Evolutionary conservation across 768 basidiomycete genomes (phyloP).

Genomic region (Lanmaoa pseudosensibilis): DNA sequence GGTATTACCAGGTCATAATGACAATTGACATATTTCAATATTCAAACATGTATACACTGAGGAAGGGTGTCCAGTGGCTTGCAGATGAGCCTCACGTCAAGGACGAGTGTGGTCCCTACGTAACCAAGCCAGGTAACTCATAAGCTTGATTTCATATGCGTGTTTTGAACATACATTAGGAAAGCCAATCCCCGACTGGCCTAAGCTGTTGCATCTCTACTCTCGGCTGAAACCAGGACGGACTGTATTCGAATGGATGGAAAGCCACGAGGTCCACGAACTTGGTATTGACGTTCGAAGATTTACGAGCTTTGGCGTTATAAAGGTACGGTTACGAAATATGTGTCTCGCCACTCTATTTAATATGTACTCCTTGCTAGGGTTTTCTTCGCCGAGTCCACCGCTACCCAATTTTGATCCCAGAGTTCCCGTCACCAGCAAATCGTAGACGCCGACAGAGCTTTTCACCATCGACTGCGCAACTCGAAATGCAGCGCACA

Average conservation of each 20-base stretch:
- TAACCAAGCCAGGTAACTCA: slow-evolving; percentile 65
- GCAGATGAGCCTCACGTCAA: slow-evolving; percentile 82
- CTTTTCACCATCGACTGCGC: slow-evolving; percentile 24
- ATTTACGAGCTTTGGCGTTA: slow-evolving; percentile 96
- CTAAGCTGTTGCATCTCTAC: slow-evolving; percentile 82
- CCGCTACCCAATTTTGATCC: slow-evolving; percentile 81
- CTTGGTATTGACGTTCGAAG: slow-evolving; percentile 86
- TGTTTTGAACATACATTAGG: slow-evolving; percentile 36
- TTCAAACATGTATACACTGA: slow-evolving; percentile 94
- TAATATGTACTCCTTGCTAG: slow-evolving; percentile 33
- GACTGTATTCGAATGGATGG: slow-evolving; percentile 87
- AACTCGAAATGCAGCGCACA: slow-evolving; percentile 10
- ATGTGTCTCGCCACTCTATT: background rate
- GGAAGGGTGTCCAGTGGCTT: slow-evolving; percentile 84
- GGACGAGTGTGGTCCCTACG: slow-evolving; percentile 91
- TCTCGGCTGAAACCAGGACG: slow-evolving; percentile 81
- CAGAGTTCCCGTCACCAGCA: slow-evolving; percentile 31
- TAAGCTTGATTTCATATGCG: background rate
- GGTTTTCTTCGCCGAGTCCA: slow-evolving; percentile 93
- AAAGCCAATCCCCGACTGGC: slow-evolving; percentile 75
- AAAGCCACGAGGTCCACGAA: slow-evolving; percentile 63
- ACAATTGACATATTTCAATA: slow-evolving; percentile 97
- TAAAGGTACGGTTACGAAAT: slow-evolving; percentile 60
- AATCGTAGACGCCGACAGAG: slow-evolving; percentile 33
- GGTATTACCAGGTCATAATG: slow-evolving; percentile 97